A percentile compares a stretch with the other conserved stretches of the same genome.
These are phyloP conservation scores for Ophiocytium majus DNA, from an alignment of 352 stramenopile species.

Conservation along the genomic window DNA sequence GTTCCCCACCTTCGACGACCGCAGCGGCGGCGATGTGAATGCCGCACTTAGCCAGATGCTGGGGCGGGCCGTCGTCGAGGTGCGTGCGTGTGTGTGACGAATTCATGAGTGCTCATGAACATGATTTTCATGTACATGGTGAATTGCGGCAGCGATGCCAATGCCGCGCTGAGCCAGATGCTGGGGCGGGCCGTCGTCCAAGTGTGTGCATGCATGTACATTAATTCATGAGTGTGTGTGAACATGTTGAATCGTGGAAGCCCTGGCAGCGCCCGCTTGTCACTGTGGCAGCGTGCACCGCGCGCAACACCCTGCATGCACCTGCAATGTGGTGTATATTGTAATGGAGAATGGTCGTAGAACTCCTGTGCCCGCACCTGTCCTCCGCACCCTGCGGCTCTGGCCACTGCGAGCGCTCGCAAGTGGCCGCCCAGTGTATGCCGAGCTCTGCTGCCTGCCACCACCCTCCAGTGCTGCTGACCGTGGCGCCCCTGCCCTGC, in stretches of 20 bases:
- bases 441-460: slow-evolving; percentile 34
- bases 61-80: slow-evolving; percentile 34
- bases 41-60: slow-evolving; percentile 41
- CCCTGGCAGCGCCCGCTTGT: no score
- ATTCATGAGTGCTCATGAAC: neutral
- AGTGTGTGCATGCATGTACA: neutral
- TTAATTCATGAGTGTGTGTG: neutral
- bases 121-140: slow-evolving; percentile 19
- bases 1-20: slow-evolving; percentile 53
- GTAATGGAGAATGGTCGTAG: no score
- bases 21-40: slow-evolving; percentile 45
- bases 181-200: slow-evolving; percentile 41
- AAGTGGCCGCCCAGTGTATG: slow-evolving; percentile 40
- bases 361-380: no score
- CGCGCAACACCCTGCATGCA: neutral
- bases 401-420: neutral
- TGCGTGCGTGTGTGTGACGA: slow-evolving; percentile 17
- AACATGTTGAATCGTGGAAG: no score
- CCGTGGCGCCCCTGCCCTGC: no score
- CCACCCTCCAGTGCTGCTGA: no score
- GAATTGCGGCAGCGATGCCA: slow-evolving; percentile 40
- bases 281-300: no score
- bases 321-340: neutral
- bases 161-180: slow-evolving; percentile 39
- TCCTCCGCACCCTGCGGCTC: neutral